A percentile compares a stretch with the other conserved stretches of the same genome.
Conservation (phyloP, 805 yeast genomes). For the Yamadazyma ubonensis region DNA sequence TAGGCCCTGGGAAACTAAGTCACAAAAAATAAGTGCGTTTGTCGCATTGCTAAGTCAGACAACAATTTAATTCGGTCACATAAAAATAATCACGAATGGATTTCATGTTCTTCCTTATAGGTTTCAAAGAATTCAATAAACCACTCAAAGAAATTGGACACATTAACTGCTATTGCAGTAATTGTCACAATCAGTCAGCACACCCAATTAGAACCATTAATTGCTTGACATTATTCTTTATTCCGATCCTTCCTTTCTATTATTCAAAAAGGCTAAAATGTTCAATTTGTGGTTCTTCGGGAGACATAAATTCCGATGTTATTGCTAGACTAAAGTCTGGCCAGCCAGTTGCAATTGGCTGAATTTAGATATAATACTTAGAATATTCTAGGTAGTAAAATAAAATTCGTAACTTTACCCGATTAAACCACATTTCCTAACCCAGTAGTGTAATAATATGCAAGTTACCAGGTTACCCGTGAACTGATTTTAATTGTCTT, state of each 20-base stretch:
- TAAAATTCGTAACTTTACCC: not conserved
- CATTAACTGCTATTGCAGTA: conserved; percentile 48
- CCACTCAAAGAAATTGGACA: conserved; percentile 30
- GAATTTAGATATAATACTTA: conserved; percentile 1
- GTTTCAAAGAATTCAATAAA: conserved; percentile 35
- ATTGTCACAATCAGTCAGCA: conserved; percentile 58
- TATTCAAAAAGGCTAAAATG: conserved; percentile 53
- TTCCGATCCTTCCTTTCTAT: conserved; percentile 54
- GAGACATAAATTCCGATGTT: conserved; percentile 24
- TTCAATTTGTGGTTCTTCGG: conserved; percentile 48
- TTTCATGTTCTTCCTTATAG: conserved; percentile 33
- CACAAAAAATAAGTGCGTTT: not conserved
- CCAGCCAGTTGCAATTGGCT: conserved; percentile 35
- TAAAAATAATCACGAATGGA: conserved; percentile 20
- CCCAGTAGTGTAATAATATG: no score
- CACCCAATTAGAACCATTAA: conserved; percentile 52
- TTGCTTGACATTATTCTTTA: conserved; percentile 52
- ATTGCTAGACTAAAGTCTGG: conserved; percentile 28
- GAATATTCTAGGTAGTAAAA: not conserved
- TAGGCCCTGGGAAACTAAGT: conserved; percentile 1
- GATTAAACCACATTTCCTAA: no score
- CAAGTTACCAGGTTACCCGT: conserved; percentile 4
- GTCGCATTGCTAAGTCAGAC: conserved; percentile 3
- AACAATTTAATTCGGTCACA: not conserved
- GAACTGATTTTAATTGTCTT: no score